Evolutionary conservation across 139 green algal genomes (phyloP).

Genomic region (Zygnema cylindricum): DNA sequence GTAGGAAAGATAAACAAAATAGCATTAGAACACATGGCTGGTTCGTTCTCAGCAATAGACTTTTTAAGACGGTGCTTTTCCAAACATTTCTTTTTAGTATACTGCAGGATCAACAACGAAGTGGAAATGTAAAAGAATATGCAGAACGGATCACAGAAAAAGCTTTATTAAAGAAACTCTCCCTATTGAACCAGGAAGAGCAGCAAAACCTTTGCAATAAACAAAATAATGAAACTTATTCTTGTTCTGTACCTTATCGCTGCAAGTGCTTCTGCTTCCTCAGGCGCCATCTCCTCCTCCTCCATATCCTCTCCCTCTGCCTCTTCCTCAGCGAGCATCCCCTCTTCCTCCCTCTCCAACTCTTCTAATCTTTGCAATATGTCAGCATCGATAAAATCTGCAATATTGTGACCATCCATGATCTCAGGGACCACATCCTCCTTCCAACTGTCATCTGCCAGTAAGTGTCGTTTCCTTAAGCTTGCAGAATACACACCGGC

Average conservation of each 20-base stretch:
- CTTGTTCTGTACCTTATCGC: conserved; percentile 52
- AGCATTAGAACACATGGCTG: conserved; percentile 75
- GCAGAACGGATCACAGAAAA: too few relatives aligned
- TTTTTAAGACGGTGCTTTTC: conserved; percentile 77
- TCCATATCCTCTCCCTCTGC: conserved; percentile 63
- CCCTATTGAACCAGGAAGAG: too few relatives aligned
- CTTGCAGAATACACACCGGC: conserved; percentile 93
- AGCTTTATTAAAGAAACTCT: too few relatives aligned
- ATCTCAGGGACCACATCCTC: conserved; percentile 98
- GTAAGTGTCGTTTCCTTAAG: conserved; percentile 85
- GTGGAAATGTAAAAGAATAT: too few relatives aligned
- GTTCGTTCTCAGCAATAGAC: conserved; percentile 69
- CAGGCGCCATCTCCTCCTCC: conserved; percentile 68
- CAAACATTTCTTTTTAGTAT: conserved; percentile 78
- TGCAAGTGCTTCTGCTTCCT: conserved; percentile 70
- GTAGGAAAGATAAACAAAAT: too few relatives aligned
- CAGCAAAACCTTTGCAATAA: too few relatives aligned
- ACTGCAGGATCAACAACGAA: too few relatives aligned
- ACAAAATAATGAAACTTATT: too few relatives aligned
- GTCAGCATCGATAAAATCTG: conserved; percentile 97
- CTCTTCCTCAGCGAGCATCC: conserved; percentile 58
- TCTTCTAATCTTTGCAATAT: conserved; percentile 93
- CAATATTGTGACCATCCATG: conserved; percentile 93
- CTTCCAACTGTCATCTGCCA: conserved; percentile 84
- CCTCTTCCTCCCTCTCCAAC: conserved; percentile 90